Percentiles rank a stretch among this genome's conserved stretches.
Conservation (phyloP, 495 filamentous ascomycete species). For the Podospora sp. region DNA sequence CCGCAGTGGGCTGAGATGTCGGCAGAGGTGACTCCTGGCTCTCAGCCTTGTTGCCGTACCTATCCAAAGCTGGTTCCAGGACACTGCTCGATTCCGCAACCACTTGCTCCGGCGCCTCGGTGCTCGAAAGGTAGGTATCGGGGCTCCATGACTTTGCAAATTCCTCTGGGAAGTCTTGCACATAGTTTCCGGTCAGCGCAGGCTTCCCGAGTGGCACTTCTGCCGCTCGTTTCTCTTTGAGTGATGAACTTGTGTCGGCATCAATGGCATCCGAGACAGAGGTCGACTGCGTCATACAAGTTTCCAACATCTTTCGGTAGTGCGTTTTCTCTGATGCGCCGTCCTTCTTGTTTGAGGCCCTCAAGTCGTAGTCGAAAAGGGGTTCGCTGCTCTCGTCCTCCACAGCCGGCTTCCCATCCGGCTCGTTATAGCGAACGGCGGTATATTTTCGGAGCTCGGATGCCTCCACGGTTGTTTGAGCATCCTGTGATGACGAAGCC, state of each 20-base stretch:
- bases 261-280: slow-evolving; percentile 19
- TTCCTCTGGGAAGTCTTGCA: slow-evolving; percentile 51
- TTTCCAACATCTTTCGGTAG: slow-evolving; percentile 28
- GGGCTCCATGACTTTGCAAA: slow-evolving; percentile 42
- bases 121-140: slow-evolving; percentile 2
- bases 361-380: slow-evolving; percentile 21
- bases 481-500: neutral
- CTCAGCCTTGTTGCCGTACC: slow-evolving; percentile 16
- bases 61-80: slow-evolving; percentile 44
- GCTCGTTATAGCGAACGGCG: slow-evolving; percentile 20
- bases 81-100: slow-evolving; percentile 18
- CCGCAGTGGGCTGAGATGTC: slow-evolving; percentile 6
- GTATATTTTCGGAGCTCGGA: slow-evolving; percentile 36
- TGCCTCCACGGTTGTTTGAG: neutral
- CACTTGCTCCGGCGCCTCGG: neutral
- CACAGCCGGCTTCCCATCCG: slow-evolving; percentile 14
- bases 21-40: neutral
- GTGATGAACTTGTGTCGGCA: slow-evolving; percentile 5
- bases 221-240: neutral
- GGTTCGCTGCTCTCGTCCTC: neutral
- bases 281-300: slow-evolving; percentile 27
- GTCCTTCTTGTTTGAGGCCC: slow-evolving; percentile 18
- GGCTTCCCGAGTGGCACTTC: neutral
- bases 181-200: slow-evolving; percentile 46
- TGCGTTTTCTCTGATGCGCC: slow-evolving; percentile 19